These are phyloP conservation scores for Aspergillus sergii DNA, from an alignment of 2,329 filamentous ascomycete species.

Conservation along the genomic window DNA sequence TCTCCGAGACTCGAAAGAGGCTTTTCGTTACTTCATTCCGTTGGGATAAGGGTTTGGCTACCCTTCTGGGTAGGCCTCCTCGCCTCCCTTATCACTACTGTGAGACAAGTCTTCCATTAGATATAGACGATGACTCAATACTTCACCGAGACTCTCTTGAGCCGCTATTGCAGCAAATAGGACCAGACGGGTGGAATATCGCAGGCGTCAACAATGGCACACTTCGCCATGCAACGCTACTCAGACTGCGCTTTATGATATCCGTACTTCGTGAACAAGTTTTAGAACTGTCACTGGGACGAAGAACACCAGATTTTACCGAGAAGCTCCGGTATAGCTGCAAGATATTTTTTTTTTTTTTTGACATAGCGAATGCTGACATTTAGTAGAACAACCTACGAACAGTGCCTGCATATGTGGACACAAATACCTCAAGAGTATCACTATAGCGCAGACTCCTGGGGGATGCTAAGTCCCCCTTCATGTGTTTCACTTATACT, in stretches of 20 bases:
- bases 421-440: slow-evolving; percentile 20
- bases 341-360: too few relatives aligned
- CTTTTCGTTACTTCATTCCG: slow-evolving; percentile 1
- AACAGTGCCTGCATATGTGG: slow-evolving; percentile 23
- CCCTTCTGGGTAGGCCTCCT: slow-evolving; percentile 9
- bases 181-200: slow-evolving; percentile 23
- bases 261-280: slow-evolving; percentile 25
- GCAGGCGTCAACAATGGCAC: slow-evolving; percentile 5
- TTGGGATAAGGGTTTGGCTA: slow-evolving; percentile 9
- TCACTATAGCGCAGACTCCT: slow-evolving; percentile 20
- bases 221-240: slow-evolving; percentile 18
- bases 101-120: slow-evolving; percentile 6
- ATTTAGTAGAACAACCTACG: not conserved
- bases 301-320: not conserved
- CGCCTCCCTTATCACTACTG: slow-evolving; percentile 11
- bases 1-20: slow-evolving; percentile 10
- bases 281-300: slow-evolving; percentile 24
- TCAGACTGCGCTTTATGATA: slow-evolving; percentile 23
- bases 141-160: slow-evolving; percentile 7
- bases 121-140: slow-evolving; percentile 8
- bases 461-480: slow-evolving; percentile 8
- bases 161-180: slow-evolving; percentile 17
- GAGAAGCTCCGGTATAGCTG: not conserved
- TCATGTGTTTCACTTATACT: slow-evolving; percentile 16
- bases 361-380: not conserved